Percentiles rank a stretch among this genome's conserved stretches.
Conservation (phyloP, 2,329 filamentous ascomycete genomes). For the Fusarium sp. region DNA sequence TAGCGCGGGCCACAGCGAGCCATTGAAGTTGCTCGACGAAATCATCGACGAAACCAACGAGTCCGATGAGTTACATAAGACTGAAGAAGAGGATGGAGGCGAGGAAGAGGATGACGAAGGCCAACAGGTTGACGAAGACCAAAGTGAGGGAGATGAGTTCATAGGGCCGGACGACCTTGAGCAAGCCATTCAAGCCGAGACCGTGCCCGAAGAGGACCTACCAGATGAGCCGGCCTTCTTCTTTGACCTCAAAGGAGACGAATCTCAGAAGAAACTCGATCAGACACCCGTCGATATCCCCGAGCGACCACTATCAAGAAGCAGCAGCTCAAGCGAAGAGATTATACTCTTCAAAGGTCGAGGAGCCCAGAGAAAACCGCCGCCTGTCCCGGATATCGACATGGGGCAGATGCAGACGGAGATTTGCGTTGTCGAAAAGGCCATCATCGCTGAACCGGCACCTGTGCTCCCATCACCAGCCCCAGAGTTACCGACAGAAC, state of each 20-base stretch:
- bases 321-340: conserved; percentile 68
- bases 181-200: conserved; percentile 21
- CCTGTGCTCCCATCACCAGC: conserved; percentile 3
- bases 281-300: conserved; percentile 19
- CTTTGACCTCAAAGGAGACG: conserved; percentile 53
- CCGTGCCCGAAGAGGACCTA: conserved; percentile 4
- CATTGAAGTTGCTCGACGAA: conserved; percentile 56
- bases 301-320: conserved; percentile 36
- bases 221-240: conserved; percentile 47
- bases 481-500: conserved; percentile 1
- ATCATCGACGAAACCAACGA: conserved; percentile 29
- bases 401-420: conserved; percentile 49
- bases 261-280: neutral
- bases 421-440: conserved; percentile 46
- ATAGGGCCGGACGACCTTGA: conserved; percentile 42
- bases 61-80: neutral
- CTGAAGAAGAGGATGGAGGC: neutral
- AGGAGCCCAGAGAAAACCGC: conserved; percentile 46
- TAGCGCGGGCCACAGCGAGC: conserved; percentile 64
- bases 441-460: conserved; percentile 25
- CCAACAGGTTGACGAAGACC: conserved; percentile 7
- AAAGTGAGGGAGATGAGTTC: conserved; percentile 6
- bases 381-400: conserved; percentile 29
- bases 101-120: neutral
- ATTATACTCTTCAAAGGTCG: conserved; percentile 75